Percentiles rank a stretch among this genome's conserved stretches.
These are phyloP conservation scores for Eremochloa ophiuroides DNA, from an alignment of 176 grass and related monocot genomes.

Conservation along the genomic window DNA sequence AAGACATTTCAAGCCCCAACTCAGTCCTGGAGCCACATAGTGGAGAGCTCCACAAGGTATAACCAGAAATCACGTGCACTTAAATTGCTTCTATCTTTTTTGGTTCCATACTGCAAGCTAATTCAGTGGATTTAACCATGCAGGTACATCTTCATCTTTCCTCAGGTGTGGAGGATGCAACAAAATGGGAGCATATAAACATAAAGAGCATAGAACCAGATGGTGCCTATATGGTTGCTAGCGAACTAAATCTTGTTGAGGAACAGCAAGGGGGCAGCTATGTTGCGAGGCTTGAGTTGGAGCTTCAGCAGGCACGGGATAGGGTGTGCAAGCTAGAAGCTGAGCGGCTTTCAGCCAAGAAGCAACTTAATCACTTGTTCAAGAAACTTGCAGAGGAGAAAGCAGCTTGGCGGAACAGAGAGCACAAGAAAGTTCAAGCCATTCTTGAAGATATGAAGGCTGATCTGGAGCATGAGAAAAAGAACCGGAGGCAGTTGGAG, in stretches of 20 bases:
- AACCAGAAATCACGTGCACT: constrained; percentile 15
- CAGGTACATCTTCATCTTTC: constrained; percentile 32
- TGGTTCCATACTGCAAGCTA: neutral
- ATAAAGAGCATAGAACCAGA: constrained; percentile 42
- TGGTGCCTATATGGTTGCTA: constrained; percentile 46
- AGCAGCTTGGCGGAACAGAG: constrained; percentile 74
- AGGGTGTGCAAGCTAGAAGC: constrained; percentile 61
- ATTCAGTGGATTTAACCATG: constrained; percentile 19
- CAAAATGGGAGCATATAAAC: constrained; percentile 64
- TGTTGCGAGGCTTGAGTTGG: constrained; percentile 52
- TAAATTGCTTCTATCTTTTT: neutral
- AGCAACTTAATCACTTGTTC: constrained; percentile 75
- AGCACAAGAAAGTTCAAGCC: constrained; percentile 74
- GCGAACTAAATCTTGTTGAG: constrained; percentile 58
- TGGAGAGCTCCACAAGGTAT: constrained; percentile 66
- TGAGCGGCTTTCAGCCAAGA: constrained; percentile 70
- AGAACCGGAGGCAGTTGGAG: constrained; percentile 57
- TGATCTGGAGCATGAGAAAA: constrained; percentile 86
- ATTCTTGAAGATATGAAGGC: constrained; percentile 80
- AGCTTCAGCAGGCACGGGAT: constrained; percentile 58
- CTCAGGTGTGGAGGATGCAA: constrained; percentile 56
- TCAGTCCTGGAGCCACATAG: constrained; percentile 65
- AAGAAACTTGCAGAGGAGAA: constrained; percentile 81
- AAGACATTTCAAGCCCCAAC: constrained; percentile 65
- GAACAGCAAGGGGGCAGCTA: constrained; percentile 38